Evolutionary conservation across 83 land plant species (phyloP).

Genomic region (Thuja plicata): DNA sequence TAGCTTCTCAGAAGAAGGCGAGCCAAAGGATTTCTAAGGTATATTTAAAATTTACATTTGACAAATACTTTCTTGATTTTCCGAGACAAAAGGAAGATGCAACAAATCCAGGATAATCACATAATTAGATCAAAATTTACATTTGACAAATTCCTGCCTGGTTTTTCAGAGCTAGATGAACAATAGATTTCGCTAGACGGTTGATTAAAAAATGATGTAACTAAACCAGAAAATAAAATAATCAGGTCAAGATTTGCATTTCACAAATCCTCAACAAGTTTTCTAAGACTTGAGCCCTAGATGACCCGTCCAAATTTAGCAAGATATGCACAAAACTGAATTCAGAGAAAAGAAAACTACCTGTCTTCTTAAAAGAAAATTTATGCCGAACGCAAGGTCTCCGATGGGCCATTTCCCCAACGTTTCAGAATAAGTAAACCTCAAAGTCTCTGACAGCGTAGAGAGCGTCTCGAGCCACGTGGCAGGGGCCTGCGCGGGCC

Average conservation of each 20-base stretch:
- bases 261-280: background rate
- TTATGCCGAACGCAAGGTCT: constrained; percentile 97
- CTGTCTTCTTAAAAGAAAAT: constrained; percentile 87
- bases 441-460: constrained; percentile 85
- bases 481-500: constrained; percentile 81
- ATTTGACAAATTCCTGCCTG: background rate
- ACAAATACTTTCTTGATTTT: background rate
- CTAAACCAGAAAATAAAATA: background rate
- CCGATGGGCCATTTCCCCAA: constrained; percentile 99
- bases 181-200: background rate
- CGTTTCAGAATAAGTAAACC: constrained; percentile 97
- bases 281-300: background rate
- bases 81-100: background rate
- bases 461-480: constrained; percentile 97
- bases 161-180: background rate
- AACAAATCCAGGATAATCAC: background rate
- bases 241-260: background rate
- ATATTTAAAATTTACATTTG: background rate
- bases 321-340: background rate
- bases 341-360: constrained; percentile 26
- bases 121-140: background rate
- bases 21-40: background rate
- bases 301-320: background rate
- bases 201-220: background rate
- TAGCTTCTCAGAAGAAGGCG: background rate